Evolutionary conservation across 441 rosid species (phyloP).

Genomic region (Eruca vesicaria): DNA sequence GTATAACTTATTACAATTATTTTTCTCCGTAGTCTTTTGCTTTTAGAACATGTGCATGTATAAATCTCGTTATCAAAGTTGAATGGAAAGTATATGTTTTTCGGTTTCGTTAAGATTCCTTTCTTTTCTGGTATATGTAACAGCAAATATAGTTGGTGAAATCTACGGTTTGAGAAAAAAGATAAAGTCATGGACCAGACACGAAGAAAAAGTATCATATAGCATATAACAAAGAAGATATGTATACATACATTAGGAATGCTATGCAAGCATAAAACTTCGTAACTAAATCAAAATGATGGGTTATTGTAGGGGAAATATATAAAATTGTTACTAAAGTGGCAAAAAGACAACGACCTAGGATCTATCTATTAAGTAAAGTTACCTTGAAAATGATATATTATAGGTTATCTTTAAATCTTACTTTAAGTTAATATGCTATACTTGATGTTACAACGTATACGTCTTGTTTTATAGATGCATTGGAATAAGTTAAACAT

Average conservation of each 20-base stretch:
- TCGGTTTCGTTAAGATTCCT: slow-evolving; percentile 11
- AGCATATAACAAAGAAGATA: neutral
- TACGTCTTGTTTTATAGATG: neutral
- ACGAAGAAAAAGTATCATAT: neutral
- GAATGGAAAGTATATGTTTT: neutral
- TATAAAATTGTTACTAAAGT: neutral
- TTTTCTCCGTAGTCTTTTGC: neutral
- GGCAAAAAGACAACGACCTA: slow-evolving; percentile 1
- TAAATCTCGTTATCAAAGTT: slow-evolving; percentile 19
- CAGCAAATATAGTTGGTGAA: slow-evolving; percentile 24
- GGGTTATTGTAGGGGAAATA: neutral
- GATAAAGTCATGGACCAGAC: slow-evolving; percentile 20
- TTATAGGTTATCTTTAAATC: neutral
- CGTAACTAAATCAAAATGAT: neutral
- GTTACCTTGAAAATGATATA: neutral
- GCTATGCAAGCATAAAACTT: neutral
- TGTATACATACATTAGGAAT: neutral
- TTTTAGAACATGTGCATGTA: slow-evolving; percentile 16
- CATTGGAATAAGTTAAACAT: neutral
- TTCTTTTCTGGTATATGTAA: slow-evolving; percentile 3
- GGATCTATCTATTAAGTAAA: neutral
- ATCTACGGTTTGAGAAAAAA: slow-evolving; percentile 3
- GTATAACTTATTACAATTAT: neutral
- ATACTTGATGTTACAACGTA: neutral
- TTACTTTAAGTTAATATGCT: neutral